These are phyloP conservation scores for Staphylotrichum tortipilum DNA, from an alignment of 495 filamentous ascomycete genomes.

Conservation along the genomic window DNA sequence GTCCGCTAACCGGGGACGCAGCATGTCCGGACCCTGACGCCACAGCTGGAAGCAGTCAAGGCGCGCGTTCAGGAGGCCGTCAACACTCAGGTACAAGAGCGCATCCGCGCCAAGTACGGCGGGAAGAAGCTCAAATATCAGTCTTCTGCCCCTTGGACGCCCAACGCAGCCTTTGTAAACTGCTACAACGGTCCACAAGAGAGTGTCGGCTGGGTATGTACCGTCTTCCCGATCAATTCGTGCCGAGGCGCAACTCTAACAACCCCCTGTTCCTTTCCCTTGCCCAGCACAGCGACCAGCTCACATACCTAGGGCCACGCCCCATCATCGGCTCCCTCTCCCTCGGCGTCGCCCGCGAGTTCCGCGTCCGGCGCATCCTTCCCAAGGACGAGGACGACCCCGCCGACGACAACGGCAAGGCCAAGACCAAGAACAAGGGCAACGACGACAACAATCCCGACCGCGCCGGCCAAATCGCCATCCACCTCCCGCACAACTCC, in stretches of 20 bases:
- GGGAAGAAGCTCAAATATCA: conserved; percentile 72
- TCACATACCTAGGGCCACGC: conserved; percentile 86
- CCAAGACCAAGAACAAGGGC: background rate
- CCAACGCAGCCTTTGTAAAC: conserved; percentile 90
- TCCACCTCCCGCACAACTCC: conserved; percentile 90
- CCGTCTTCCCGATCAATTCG: background rate
- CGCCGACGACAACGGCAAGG: background rate
- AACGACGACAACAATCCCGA: conserved; percentile 30
- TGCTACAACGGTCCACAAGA: conserved; percentile 75
- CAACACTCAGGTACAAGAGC: conserved; percentile 59
- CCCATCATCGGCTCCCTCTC: conserved; percentile 84
- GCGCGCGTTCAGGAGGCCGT: conserved; percentile 60
- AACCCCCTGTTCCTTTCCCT: background rate
- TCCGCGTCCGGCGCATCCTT: conserved; percentile 69
- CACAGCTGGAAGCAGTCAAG: conserved; percentile 59
- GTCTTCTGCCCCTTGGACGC: conserved; percentile 60
- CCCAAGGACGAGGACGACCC: conserved; percentile 42
- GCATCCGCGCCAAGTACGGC: conserved; percentile 53
- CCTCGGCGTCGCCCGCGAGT: conserved; percentile 82
- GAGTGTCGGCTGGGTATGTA: conserved; percentile 62
- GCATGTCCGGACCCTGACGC: conserved; percentile 67
- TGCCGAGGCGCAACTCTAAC: background rate
- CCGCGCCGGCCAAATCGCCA: conserved; percentile 72
- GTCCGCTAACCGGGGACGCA: too few species aligned
- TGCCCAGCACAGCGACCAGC: conserved; percentile 64